Base-by-base conservation (phyloP, 345 rosid species). In the Eucalyptus regnans region DNA sequence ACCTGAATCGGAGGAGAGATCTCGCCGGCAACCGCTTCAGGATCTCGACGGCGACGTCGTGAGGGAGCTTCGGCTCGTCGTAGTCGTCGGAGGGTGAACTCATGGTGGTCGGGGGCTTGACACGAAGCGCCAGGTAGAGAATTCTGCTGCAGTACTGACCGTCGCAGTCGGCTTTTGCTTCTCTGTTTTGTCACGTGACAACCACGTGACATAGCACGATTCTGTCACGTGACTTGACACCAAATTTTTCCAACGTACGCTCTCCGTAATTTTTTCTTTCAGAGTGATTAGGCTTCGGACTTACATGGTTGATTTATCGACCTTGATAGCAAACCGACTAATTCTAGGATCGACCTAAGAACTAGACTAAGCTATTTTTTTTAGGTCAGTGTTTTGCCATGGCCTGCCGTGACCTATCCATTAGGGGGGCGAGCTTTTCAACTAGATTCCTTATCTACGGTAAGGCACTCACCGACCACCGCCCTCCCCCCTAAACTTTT, bases 351-450 rank as follows among this genome's bases (percentile, higher is more conserved):
- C 0, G 0, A 23, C 23, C n/a, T 11, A 5, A 25, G 6, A 58
- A 58, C 29, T 58, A 25, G n/a, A 58, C 12, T 1, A 0, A 25
- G 5, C 3, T 25, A 58, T 58, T 23, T 9, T 58, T 25, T 56
- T 58, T 25, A 50, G 18, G 54, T 50, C 8, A 50, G 3, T 15
- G 54, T 50, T 50, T 50, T 50, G 20, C 20, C 11, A 46, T 46
- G 9, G 10, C 8, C 48, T 46, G 9, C 9, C 1, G 8, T 50
- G 54, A 7, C 0, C 7, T 50, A 7, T 50, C 20, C 3, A 50
- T 20, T 50, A 50, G 6, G 2, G 14, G 4, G 0, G 1, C 4
- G 1, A 3, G 54, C 54, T 50, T 50, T 17, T 3, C 20, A 50
- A 50, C 54, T 16, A 15, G 54, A 50, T 50, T 50, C 54, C 8